Percentiles rank a stretch among this genome's conserved stretches.
These are phyloP conservation scores for Purpureocillium lavendulum DNA, from an alignment of 2,329 filamentous ascomycete species.

Conservation along the genomic window DNA sequence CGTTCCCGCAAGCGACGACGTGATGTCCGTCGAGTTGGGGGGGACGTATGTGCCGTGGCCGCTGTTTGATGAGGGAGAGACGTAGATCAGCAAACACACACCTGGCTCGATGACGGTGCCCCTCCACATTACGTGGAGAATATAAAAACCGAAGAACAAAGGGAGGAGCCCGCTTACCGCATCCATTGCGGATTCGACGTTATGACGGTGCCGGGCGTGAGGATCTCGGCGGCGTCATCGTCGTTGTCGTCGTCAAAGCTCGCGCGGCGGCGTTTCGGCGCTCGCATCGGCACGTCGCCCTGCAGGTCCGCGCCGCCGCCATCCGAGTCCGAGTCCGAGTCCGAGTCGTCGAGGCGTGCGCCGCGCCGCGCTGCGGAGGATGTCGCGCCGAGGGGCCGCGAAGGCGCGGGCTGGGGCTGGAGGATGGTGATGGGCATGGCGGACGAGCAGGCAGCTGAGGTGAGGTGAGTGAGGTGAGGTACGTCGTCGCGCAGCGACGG, in stretches of 20 bases:
- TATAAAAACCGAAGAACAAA: too few species aligned
- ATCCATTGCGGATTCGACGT: conserved; percentile 96
- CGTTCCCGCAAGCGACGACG: conserved; percentile 83
- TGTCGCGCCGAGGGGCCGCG: conserved; percentile 5
- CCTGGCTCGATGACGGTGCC: too few species aligned
- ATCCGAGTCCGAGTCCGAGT: conserved; percentile 33
- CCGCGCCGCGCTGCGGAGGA: too few species aligned
- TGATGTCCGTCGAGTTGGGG: conserved; percentile 57
- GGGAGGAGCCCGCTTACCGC: conserved; percentile 41
- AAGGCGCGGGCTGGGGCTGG: conserved; percentile 26
- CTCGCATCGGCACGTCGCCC: conserved; percentile 36
- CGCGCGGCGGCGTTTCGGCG: conserved; percentile 28
- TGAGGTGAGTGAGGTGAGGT: neutral
- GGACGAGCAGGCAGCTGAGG: neutral
- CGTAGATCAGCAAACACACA: too few species aligned
- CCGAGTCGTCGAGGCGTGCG: conserved; percentile 11
- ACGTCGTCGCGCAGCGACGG: neutral
- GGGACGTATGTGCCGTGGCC: conserved; percentile 87
- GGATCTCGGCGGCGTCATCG: conserved; percentile 44
- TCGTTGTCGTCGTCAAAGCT: conserved; percentile 14
- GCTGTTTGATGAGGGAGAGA: conserved; percentile 39
- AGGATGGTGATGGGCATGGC: conserved; percentile 42
- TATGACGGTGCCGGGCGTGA: conserved; percentile 83
- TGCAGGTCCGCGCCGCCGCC: conserved; percentile 38
- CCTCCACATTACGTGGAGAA: too few species aligned